These are phyloP conservation scores for Nadsonia commutata DNA, from an alignment of 1,139 yeast species.

Conservation along the genomic window DNA sequence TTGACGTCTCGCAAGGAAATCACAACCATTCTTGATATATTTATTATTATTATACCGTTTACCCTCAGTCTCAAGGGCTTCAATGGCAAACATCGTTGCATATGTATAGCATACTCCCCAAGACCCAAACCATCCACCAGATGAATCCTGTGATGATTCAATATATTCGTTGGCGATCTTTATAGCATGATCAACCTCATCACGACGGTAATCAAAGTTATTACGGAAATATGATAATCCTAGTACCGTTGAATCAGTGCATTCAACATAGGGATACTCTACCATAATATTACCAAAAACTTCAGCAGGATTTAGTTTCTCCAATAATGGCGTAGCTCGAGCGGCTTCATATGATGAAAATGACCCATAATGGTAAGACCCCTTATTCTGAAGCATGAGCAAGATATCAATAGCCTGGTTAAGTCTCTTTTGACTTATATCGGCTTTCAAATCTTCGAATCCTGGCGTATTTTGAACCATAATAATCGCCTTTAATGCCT, in stretches of 20 bases:
- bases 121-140: slow-evolving; percentile 97
- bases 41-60: slow-evolving; percentile 46
- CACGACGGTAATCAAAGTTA: slow-evolving; percentile 44
- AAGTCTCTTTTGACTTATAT: slow-evolving; percentile 39
- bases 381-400: slow-evolving; percentile 59
- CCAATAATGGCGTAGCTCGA: slow-evolving; percentile 65
- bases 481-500: slow-evolving; percentile 81
- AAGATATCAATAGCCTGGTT: slow-evolving; percentile 60
- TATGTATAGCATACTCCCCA: slow-evolving; percentile 98
- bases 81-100: slow-evolving; percentile 96
- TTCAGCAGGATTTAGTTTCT: slow-evolving; percentile 84
- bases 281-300: slow-evolving; percentile 98
- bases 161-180: slow-evolving; percentile 63
- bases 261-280: slow-evolving; percentile 95
- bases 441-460: slow-evolving; percentile 34
- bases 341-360: slow-evolving; percentile 85
- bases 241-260: slow-evolving; percentile 87
- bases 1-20: slow-evolving; percentile 60
- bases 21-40: slow-evolving; percentile 63
- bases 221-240: slow-evolving; percentile 72
- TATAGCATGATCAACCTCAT: slow-evolving; percentile 54
- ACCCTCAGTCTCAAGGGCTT: slow-evolving; percentile 67
- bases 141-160: slow-evolving; percentile 46
- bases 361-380: slow-evolving; percentile 72
- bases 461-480: slow-evolving; percentile 67